Evolutionary conservation across 1,284 basidiomycete genomes (phyloP).

Genomic region (Moesziomyces antarcticus): DNA sequence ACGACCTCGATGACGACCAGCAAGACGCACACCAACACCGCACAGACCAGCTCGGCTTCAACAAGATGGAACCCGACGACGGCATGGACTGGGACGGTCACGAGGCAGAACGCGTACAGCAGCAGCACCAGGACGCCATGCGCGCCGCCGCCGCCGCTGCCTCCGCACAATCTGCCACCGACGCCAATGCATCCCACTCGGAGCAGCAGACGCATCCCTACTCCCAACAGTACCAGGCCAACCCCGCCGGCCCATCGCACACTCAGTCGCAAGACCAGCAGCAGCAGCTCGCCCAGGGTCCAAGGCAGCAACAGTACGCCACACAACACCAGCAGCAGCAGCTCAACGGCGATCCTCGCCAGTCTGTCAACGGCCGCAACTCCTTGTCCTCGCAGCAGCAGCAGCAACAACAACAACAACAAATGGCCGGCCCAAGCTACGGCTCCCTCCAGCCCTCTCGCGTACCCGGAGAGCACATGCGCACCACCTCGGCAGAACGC

Average conservation of each 20-base stretch:
- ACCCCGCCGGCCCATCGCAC: constrained; percentile 16
- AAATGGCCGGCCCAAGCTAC: constrained; percentile 24
- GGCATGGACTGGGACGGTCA: constrained; percentile 71
- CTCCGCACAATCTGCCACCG: no score
- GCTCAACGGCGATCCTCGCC: not conserved
- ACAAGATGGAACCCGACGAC: constrained; percentile 71
- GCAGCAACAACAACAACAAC: constrained; percentile 21
- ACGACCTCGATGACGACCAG: constrained; percentile 8
- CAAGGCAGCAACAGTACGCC: constrained; percentile 52
- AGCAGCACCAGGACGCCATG: constrained; percentile 38
- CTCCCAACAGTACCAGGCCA: constrained; percentile 17
- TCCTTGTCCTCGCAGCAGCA: constrained; percentile 12
- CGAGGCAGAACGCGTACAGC: constrained; percentile 68
- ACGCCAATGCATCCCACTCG: not conserved
- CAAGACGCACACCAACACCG: constrained; percentile 8
- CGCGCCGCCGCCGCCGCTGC: constrained; percentile 2
- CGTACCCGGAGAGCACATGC: constrained; percentile 27
- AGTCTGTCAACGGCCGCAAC: not conserved
- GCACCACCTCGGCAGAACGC: constrained; percentile 46
- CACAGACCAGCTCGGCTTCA: constrained; percentile 17
- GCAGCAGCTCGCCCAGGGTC: constrained; percentile 6
- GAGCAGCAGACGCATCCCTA: constrained; percentile 30
- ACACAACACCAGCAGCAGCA: constrained; percentile 60
- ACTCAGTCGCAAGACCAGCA: constrained; percentile 57
- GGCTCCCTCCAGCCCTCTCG: constrained; percentile 14